Evolutionary conservation across 441 rosid genomes (phyloP).

Genomic region (Corymbia calophylla): DNA sequence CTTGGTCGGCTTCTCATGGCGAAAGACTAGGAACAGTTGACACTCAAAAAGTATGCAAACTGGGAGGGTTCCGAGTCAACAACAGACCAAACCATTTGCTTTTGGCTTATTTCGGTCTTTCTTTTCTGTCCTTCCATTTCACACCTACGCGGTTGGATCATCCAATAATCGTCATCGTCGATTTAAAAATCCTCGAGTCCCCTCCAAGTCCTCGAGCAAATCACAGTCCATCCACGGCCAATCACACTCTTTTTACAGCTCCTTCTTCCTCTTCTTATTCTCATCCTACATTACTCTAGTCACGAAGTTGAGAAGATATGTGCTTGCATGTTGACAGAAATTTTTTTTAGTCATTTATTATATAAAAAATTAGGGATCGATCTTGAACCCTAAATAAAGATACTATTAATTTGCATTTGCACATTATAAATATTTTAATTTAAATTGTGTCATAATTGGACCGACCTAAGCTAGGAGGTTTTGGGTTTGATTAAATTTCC

Average conservation of each 20-base stretch:
- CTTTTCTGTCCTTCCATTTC: not conserved
- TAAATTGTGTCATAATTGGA: not conserved
- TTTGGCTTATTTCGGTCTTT: not conserved
- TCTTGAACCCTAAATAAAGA: fast-evolving
- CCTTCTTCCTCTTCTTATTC: not conserved
- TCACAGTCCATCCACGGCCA: not conserved
- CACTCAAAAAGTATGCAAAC: too few species aligned
- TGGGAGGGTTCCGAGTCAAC: not conserved
- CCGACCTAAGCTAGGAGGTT: not conserved
- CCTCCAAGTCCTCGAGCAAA: not conserved
- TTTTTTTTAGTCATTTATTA: not conserved
- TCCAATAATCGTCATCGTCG: not conserved
- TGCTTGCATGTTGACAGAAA: not conserved
- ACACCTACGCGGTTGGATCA: not conserved
- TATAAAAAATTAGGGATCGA: not conserved
- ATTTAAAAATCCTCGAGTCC: not conserved
- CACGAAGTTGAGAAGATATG: not conserved
- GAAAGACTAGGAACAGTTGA: not conserved
- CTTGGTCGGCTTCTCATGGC: not conserved
- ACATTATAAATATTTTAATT: not conserved
- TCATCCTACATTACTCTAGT: not conserved
- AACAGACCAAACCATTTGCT: not conserved
- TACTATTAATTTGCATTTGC: fast-evolving
- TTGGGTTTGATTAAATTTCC: not conserved
- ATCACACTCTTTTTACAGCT: not conserved